Evolutionary conservation across 1,139 yeast genomes (phyloP).

Genomic region (Saccharomyces hybrid): DNA sequence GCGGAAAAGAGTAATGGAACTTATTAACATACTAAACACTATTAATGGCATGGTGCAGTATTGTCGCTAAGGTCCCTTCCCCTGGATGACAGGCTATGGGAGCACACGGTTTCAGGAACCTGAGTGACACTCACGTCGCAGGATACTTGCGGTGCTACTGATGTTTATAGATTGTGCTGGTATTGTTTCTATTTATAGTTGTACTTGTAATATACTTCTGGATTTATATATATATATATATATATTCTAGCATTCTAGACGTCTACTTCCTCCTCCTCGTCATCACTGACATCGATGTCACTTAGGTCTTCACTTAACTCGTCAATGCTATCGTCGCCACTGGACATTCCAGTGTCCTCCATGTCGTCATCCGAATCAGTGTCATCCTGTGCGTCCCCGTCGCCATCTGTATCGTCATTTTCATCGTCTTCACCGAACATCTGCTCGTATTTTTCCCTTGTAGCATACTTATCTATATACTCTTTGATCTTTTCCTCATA

Average conservation of each 20-base stretch:
- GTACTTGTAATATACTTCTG: neutral
- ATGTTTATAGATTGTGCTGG: neutral
- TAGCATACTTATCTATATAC: constrained; percentile 72
- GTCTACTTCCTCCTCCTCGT: constrained; percentile 25
- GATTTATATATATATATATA: neutral
- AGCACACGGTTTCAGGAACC: neutral
- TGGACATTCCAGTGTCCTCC: constrained; percentile 15
- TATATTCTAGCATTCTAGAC: neutral
- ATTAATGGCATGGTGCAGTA: neutral
- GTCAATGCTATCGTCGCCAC: constrained; percentile 21
- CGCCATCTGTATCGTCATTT: constrained; percentile 43
- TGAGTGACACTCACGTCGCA: neutral
- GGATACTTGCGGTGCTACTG: neutral
- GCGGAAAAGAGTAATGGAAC: neutral
- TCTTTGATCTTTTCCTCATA: constrained; percentile 65
- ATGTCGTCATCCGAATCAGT: constrained; percentile 15
- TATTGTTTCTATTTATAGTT: neutral
- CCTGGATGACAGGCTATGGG: neutral
- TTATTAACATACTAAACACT: neutral
- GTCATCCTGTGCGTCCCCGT: constrained; percentile 28
- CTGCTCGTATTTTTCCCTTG: constrained; percentile 39
- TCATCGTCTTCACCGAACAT: constrained; percentile 42
- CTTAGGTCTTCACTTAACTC: constrained; percentile 38
- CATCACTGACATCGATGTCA: constrained; percentile 38
- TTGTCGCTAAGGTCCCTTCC: neutral